Evolutionary conservation across 2,329 filamentous ascomycete genomes (phyloP), one percentile per base, ranked within the genome.

Genomic region (Aspergillus neotritici): DNA sequence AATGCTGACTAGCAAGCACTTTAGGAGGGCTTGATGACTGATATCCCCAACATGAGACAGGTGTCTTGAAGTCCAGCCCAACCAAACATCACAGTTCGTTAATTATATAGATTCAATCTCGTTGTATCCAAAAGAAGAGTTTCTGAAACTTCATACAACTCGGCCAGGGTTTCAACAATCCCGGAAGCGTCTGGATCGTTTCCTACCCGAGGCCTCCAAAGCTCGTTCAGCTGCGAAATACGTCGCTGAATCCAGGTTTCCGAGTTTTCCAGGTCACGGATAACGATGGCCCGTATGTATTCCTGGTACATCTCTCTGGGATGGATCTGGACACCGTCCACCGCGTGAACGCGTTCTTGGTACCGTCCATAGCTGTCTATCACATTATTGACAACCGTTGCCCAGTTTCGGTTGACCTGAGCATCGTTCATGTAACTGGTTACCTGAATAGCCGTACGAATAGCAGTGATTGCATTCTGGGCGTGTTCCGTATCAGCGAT

Each of bases 361-460:
- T 40, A 40, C 30, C 34, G 14, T 5, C 29, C 38, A 21, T 40
- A 40, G 30, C 33, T 40, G 5, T 14, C 38, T 12, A 40, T 13
- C 12, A 40, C 30, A 32, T 14, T 34, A 32, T 40, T 40, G 14
- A 40, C 38, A 9, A 40, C 30, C 4, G 12, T 40, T 9, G 15
- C 29, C 38, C 38, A 40, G 38, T 40, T 40, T 9, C 6, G 30
- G 30, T 40, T 40, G 30, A 40, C 31, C 32, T 21, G 31, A 12
- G 14, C 31, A 3, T 41, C 39, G 13, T 41, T 41, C 17, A 41
- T 12, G 35, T 41, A 41, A 32, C 39, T 41, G 5, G 31, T 29
- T 25, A 41, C 39, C 39, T 41, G 39, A 15, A 41, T 41, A 10
- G 39, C n/a, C 39, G 39, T 41, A 13, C 39, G 39, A 14, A 41